Evolutionary conservation across 352 stramenopile genomes (phyloP), one percentile per base, ranked within the genome.

Genomic region (Aphanomyces astaci): DNA sequence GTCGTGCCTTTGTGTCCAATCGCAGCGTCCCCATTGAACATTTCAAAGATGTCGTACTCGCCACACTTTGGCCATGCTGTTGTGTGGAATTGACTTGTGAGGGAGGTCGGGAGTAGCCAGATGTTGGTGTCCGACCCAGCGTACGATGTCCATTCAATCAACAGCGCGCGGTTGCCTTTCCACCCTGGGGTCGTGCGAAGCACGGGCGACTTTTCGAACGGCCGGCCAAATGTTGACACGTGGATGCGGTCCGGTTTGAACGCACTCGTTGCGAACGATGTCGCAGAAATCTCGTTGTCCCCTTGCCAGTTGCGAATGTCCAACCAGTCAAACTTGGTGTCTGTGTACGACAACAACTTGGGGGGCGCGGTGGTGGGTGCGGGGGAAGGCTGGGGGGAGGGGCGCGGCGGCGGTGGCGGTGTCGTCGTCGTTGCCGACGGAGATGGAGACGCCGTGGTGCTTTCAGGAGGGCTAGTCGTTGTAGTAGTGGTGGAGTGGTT

Each of bases 41-140:
- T 92, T 70, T 92, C 83, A 48, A 89, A 92, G 31, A 92, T 81
- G 52, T 92, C 83, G 49, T 89, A 72, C 68, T 92, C 83, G 28
- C 83, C 83, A 73, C 76, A 89, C 71, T 88, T 86, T 10, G 83
- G 81, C 83, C 81, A 92, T 63, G 78, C 79, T 43, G 86, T 84
- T 53, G 59, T 71, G 24, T 30, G 75, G 55, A 92, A 92, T 67
- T 92, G 83, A 59, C 72, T 70, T 64, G 77, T 9, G 19, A 92
- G 63, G 71, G 86, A 87, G 3, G 80, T 92, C 72, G 89, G 89
- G 36, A 92, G 78, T 77, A 89, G 86, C 83, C 83, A 92, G 67
- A 92, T 89, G 79, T 92, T 92, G 40, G 81, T 89, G 71, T 92
- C 81, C 28, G 78, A 89, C 48, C 78, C 72, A 32, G 71, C 73